Evolutionary conservation across 768 basidiomycete species (phyloP), one percentile per base, ranked within the genome.

Genomic region (Tulasnella sp.): DNA sequence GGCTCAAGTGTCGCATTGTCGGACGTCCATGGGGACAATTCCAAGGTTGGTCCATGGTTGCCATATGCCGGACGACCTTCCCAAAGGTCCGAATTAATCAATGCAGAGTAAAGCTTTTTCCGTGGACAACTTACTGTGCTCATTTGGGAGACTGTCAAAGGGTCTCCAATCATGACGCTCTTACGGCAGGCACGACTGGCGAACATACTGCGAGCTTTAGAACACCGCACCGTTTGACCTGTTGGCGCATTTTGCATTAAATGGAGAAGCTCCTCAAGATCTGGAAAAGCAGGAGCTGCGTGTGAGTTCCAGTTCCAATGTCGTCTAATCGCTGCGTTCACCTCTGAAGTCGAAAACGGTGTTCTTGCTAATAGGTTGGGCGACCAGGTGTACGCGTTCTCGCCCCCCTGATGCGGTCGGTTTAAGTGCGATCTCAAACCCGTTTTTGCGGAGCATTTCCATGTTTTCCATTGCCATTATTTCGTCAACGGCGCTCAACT

Each of bases 121-220:
- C 1, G 42, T 72, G 3, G 38, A 31, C 11, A 4, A 78, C 81
- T 75, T 69, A 85, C 86, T 79, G 81, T 80, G 0, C 80, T 87
- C 97, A 99, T 99, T 80, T 93, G 93, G 19, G 85, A 82, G 77
- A 83, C 85, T 45, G 87, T 94, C 77, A 99, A 85, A 14, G 95
- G 86, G 85, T 89, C 93, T 3, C 97, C 96, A 64, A 98, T 87
- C 97, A 99, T 99, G 54, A 97, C 91, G 82, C 96, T 98, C 85
- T 93, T 96, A 78, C 97, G 83, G 83, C 97, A 99, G 0, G 97
- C 97, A 42, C 96, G 88, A 88, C 91, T 93, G 0, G 97, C 97
- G 81, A 99, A 98, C 96, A 99, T 98, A 5, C 90, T 87, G 19
- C 96, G 88, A 19, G 93, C 94, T 82, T 99, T 99, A 19, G 92